These are phyloP conservation scores for Aspergillus sp. DNA, from an alignment of 2,329 filamentous ascomycete genomes.

Conservation along the genomic window DNA sequence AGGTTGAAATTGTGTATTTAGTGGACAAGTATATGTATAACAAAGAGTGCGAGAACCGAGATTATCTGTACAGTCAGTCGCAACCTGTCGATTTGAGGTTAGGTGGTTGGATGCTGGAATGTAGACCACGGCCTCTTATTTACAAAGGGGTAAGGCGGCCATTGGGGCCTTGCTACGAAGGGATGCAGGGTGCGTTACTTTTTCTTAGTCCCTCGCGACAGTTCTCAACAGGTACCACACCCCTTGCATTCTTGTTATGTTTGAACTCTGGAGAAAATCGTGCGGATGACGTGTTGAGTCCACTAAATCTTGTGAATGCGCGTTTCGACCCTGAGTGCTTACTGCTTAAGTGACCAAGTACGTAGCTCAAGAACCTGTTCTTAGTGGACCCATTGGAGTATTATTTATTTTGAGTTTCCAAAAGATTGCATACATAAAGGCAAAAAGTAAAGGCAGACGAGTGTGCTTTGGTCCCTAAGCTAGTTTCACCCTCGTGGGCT, in stretches of 20 bases:
- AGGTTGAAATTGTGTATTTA: neutral
- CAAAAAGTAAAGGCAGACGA: neutral
- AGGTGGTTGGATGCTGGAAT: neutral
- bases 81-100: neutral
- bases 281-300: neutral
- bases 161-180: neutral
- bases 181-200: neutral
- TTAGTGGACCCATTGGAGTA: neutral
- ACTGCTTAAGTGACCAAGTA: neutral
- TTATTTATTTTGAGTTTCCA: neutral
- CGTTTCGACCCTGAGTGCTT: neutral
- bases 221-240: neutral
- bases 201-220: neutral
- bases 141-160: neutral
- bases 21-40: neutral
- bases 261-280: neutral
- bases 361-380: neutral
- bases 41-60: neutral
- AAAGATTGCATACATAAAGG: neutral
- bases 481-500: constrained; percentile 15
- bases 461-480: neutral
- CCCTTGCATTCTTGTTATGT: constrained; percentile 1
- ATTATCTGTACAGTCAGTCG: neutral
- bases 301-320: neutral
- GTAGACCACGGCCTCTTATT: neutral